Percentiles rank a stretch among this genome's conserved stretches.
These are phyloP conservation scores for Pueraria montana DNA, from an alignment of 306 rosid species.

Conservation along the genomic window DNA sequence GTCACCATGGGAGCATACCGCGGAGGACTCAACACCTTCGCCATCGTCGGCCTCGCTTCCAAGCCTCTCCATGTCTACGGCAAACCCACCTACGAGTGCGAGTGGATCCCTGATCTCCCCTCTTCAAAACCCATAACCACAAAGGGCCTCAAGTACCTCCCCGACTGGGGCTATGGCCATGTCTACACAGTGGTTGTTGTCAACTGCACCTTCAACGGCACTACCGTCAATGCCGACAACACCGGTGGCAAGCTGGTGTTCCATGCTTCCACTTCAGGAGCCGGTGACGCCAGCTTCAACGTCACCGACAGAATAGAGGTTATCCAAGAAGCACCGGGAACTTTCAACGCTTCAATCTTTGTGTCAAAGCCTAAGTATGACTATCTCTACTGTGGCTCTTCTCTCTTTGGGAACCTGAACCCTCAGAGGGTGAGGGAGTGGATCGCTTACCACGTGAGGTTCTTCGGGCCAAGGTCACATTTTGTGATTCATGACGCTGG, in stretches of 20 bases:
- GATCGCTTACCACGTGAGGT: constrained; percentile 84
- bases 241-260: constrained; percentile 76
- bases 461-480: constrained; percentile 83
- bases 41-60: constrained; percentile 76
- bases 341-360: constrained; percentile 51
- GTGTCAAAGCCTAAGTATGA: constrained; percentile 71
- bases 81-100: constrained; percentile 71
- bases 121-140: constrained; percentile 47
- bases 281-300: constrained; percentile 68
- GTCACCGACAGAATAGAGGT: constrained; percentile 70
- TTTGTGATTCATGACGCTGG: constrained; percentile 90
- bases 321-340: constrained; percentile 60
- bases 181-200: constrained; percentile 87
- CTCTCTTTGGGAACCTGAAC: constrained; percentile 75
- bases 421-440: constrained; percentile 89
- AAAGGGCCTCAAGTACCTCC: constrained; percentile 70
- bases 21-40: constrained; percentile 83
- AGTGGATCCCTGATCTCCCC: constrained; percentile 60
- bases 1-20: constrained; percentile 84
- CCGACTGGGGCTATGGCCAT: constrained; percentile 90
- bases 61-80: constrained; percentile 83
- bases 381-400: constrained; percentile 81
- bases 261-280: constrained; percentile 73
- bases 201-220: constrained; percentile 75
- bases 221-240: constrained; percentile 64